phyloP scores from a whole-genome alignment of 2,329 filamentous ascomycete genomes.

The Colletotrichum salicis region DNA sequence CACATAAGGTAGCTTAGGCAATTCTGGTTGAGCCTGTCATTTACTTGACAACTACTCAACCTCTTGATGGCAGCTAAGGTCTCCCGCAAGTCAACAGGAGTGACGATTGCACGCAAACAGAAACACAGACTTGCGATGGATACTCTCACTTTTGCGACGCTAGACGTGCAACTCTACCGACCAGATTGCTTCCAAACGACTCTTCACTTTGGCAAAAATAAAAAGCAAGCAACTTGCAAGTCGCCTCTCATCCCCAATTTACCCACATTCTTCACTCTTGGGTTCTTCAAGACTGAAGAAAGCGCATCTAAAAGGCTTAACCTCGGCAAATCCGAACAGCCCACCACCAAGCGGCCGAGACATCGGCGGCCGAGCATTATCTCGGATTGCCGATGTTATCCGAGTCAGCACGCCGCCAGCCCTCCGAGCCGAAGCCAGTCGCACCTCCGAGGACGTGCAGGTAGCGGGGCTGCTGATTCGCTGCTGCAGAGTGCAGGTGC shows the following conservation, averaged over 20 bases:
- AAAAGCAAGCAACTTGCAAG: neutral
- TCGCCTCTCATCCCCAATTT: neutral
- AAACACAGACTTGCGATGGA: neutral
- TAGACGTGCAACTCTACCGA: neutral
- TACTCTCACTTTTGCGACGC: neutral
- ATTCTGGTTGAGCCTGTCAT: too few species aligned
- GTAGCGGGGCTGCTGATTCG: neutral
- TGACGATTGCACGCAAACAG: too few species aligned
- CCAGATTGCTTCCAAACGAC: neutral
- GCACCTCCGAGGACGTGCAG: neutral
- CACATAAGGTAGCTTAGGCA: too few species aligned
- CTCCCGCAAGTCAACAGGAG: too few species aligned
- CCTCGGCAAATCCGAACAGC: conserved; percentile 7
- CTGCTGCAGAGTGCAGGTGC: neutral
- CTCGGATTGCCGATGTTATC: conserved; percentile 33
- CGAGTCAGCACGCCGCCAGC: conserved; percentile 2
- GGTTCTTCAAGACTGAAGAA: neutral
- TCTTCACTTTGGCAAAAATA: neutral
- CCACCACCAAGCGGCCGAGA: conserved; percentile 14
- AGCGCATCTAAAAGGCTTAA: neutral
- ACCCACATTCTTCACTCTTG: conserved; percentile 4
- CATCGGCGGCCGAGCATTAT: conserved; percentile 25
- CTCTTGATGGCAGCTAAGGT: too few species aligned
- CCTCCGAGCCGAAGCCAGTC: conserved; percentile 24
- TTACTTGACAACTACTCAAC: too few species aligned